A percentile compares a stretch with the other conserved stretches of the same genome.
phyloP scores from a whole-genome alignment of 106 monocot genomes.

The Acanthochlamys bracteata region DNA sequence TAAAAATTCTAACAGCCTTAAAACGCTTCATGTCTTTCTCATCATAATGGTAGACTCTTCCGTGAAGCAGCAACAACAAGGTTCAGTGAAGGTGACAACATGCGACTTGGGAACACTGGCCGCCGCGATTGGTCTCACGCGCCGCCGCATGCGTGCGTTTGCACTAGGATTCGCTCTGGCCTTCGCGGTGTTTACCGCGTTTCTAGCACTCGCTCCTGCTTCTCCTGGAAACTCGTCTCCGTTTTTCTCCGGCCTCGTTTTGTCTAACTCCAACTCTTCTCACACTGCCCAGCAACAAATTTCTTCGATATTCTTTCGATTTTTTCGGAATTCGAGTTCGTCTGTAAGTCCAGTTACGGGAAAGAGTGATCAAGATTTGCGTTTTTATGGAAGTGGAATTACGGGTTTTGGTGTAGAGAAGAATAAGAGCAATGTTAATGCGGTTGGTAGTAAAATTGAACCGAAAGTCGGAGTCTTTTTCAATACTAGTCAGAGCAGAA shows the following conservation, averaged over 20 bases:
- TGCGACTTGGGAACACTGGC: not conserved
- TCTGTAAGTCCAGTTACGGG: not conserved
- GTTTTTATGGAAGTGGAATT: slow-evolving; percentile 1
- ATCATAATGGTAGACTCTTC: not conserved
- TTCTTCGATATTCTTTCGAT: not conserved
- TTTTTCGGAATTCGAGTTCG: not conserved
- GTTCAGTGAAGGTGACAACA: not conserved
- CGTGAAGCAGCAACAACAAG: not conserved
- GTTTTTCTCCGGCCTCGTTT: not conserved
- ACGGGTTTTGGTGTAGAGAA: too few species aligned
- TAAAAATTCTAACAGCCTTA: too few species aligned
- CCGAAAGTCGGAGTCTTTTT: too few species aligned
- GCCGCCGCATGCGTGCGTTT: not conserved
- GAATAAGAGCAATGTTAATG: too few species aligned
- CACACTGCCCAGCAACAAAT: not conserved
- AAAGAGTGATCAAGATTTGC: not conserved
- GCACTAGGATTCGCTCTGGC: slow-evolving; percentile 1
- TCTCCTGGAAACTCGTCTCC: not conserved
- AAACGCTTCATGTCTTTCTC: too few species aligned
- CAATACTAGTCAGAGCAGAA: too few species aligned
- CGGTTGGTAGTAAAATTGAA: too few species aligned
- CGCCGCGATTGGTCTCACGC: not conserved
- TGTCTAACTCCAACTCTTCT: not conserved
- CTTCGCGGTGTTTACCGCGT: not conserved
- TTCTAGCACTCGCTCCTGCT: not conserved